Evolutionary conservation across 129 eudicot species (phyloP).

Genomic region (Artemisia annua): DNA sequence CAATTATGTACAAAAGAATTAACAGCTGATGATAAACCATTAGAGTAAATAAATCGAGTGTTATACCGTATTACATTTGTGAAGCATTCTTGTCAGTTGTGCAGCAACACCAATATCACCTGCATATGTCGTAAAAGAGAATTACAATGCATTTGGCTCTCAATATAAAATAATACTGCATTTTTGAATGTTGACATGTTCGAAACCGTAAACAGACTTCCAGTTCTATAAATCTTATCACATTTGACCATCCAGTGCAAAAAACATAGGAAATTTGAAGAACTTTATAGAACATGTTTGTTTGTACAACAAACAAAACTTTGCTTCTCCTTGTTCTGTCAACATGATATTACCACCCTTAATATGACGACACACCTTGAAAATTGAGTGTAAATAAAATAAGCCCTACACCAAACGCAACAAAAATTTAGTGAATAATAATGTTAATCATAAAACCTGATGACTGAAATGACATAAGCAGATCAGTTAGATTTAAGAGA

Average conservation of each 20-base stretch:
- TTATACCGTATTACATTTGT: constrained; percentile 98
- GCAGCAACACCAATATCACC: constrained; percentile 99
- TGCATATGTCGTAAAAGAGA: constrained; percentile 35
- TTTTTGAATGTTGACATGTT: constrained; percentile 15
- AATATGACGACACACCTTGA: constrained; percentile 94
- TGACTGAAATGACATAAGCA: too few relatives aligned
- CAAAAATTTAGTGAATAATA: too few relatives aligned
- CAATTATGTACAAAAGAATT: too few relatives aligned
- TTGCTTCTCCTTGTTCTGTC: constrained; percentile 99
- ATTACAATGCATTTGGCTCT: constrained; percentile 14
- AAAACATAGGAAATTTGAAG: not conserved
- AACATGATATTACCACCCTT: constrained; percentile 95
- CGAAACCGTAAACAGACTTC: constrained; percentile 17
- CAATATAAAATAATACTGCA: constrained; percentile 6
- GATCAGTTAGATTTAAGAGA: too few relatives aligned
- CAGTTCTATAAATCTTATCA: constrained; percentile 13
- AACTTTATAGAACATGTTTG: not conserved
- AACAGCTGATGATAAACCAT: too few relatives aligned
- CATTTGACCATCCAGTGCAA: not conserved
- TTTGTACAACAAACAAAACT: constrained; percentile 65
- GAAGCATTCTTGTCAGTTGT: constrained; percentile 94
- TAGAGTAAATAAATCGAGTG: too few relatives aligned
- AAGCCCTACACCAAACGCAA: too few relatives aligned
- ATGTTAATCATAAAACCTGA: too few relatives aligned
- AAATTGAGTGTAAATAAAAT: too few relatives aligned